Percentiles rank a stretch among this genome's conserved stretches.
phyloP scores from a whole-genome alignment of 2,329 filamentous ascomycete genomes.

The Pleomassaria siparia region DNA sequence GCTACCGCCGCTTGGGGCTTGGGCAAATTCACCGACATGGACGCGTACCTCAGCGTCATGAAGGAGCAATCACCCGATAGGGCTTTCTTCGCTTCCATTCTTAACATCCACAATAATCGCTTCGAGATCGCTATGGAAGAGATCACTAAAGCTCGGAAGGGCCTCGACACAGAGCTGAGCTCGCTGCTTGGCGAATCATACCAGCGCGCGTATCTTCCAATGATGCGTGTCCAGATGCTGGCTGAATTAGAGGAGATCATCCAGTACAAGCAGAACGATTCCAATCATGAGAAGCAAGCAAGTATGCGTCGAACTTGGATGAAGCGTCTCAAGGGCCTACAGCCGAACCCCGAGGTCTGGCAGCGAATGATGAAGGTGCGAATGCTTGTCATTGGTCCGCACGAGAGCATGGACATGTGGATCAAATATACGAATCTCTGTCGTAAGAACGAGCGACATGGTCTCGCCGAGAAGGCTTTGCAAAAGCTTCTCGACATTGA shows the following conservation, averaged over 20 bases:
- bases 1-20: slow-evolving; percentile 96
- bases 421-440: slow-evolving; percentile 99
- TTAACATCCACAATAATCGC: slow-evolving; percentile 92
- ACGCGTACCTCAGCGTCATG: slow-evolving; percentile 93
- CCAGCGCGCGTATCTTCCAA: slow-evolving; percentile 95
- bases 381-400: slow-evolving; percentile 85
- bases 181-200: slow-evolving; percentile 98
- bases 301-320: slow-evolving; percentile 96
- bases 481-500: slow-evolving; percentile 72
- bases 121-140: slow-evolving; percentile 88
- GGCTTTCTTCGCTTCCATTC: slow-evolving; percentile 95
- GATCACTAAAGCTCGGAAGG: slow-evolving; percentile 89
- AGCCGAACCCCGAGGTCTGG: slow-evolving; percentile 98
- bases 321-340: slow-evolving; percentile 88
- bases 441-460: slow-evolving; percentile 91
- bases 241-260: slow-evolving; percentile 98
- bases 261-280: slow-evolving; percentile 85
- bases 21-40: slow-evolving; percentile 97
- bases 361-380: slow-evolving; percentile 96
- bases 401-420: slow-evolving; percentile 98
- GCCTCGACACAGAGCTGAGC: slow-evolving; percentile 91
- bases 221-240: slow-evolving; percentile 98
- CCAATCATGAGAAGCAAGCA: slow-evolving; percentile 80
- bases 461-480: slow-evolving; percentile 91
- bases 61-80: slow-evolving; percentile 90